Evolutionary conservation across 1,284 basidiomycete genomes (phyloP).

Genomic region (Heterobasidion irregulare): DNA sequence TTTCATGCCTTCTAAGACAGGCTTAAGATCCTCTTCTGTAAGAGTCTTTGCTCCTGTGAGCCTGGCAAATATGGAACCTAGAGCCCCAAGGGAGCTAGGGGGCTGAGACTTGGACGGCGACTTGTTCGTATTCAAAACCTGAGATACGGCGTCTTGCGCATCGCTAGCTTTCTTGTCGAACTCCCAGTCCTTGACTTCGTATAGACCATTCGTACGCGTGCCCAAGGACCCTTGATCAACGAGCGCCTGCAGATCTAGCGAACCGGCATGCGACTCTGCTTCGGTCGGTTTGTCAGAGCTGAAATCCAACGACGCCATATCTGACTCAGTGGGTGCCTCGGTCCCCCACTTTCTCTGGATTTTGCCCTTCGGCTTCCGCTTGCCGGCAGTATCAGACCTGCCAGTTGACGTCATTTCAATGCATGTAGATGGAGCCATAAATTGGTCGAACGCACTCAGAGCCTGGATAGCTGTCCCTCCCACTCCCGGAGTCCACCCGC

Average conservation of each 20-base stretch:
- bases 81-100: slow-evolving; percentile 47
- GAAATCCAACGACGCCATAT: slow-evolving; percentile 90
- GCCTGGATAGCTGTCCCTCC: slow-evolving; percentile 50
- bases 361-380: slow-evolving; percentile 64
- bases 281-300: slow-evolving; percentile 42
- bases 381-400: slow-evolving; percentile 53
- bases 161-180: slow-evolving; percentile 38
- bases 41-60: slow-evolving; percentile 82
- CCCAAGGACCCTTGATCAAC: slow-evolving; percentile 80
- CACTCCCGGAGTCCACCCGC: slow-evolving; percentile 44
- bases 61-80: slow-evolving; percentile 73
- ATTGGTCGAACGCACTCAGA: slow-evolving; percentile 50
- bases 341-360: slow-evolving; percentile 90
- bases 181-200: slow-evolving; percentile 94
- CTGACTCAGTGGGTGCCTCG: slow-evolving; percentile 65
- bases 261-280: slow-evolving; percentile 24
- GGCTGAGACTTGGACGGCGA: slow-evolving; percentile 22
- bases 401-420: not conserved
- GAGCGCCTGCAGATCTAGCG: slow-evolving; percentile 50
- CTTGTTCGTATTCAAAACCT: slow-evolving; percentile 34
- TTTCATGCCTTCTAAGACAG: slow-evolving; percentile 91
- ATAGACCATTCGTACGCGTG: slow-evolving; percentile 76
- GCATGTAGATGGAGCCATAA: slow-evolving; percentile 7
- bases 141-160: slow-evolving; percentile 36
- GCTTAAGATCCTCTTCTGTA: slow-evolving; percentile 77